Evolutionary conservation across 1,139 yeast genomes (phyloP), one percentile per base, ranked within the genome.

Genomic region (Sugiyamaella castrensis): DNA sequence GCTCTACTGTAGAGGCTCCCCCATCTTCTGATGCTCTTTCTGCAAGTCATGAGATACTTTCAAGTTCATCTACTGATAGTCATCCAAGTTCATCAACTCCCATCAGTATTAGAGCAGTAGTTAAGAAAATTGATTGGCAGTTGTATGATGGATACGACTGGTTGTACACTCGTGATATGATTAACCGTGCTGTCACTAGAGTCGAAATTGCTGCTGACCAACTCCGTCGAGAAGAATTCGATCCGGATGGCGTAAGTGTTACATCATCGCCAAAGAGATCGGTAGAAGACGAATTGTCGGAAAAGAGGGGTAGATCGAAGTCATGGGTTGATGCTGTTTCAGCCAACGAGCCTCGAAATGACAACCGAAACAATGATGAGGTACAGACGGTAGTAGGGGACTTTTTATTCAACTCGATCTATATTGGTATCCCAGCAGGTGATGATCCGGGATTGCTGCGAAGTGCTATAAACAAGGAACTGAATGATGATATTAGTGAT

Each of bases 141-240:
- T 68, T 92, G 36, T 82, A 79, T 63, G 98, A 92, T 69, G 99
- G 99, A 0, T 92, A 83, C 62, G 98, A 92, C 63, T 89, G 98
- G 96, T 78, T 78, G 50, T 80, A 80, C 43, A 88, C 98, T 0
- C 74, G 95, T 53, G 75, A 73, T 37, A 74, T 81, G 0, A 83
- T 92, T 27, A 71, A 75, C 19, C 77, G 75, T 6, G 87, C 87
- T 0, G 83, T 91, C 0, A 75, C 75, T 48, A 68, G 77, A 32
- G 79, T 86, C 11, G 87, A 84, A 57, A 70, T 68, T 10, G 75
- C 71, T 46, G 82, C 77, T 0, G 59, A 55, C 10, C 72, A 70
- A 43, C 65, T 65, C 28, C 58, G 58, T 41, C 51, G 53, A 46
- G 38, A 48, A 42, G 32, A 41, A 39, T 13, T 27, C 19, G 35